Conservation (phyloP, 1,284 basidiomycete species). For the Trichosporon sp. region DNA sequence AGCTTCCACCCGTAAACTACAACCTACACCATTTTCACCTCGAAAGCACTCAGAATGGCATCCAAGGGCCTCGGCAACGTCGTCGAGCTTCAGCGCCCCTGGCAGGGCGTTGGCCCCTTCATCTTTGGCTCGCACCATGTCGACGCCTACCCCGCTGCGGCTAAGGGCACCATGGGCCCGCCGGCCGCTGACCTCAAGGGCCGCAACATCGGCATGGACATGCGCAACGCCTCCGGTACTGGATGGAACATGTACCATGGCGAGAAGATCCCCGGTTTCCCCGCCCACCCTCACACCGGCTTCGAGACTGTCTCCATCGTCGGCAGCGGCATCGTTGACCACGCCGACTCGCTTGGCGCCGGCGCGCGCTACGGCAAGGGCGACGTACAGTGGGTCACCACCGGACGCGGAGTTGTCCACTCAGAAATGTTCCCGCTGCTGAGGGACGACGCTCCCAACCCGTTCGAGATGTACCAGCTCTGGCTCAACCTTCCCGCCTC, state of each 20-base stretch:
- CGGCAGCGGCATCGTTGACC: constrained; percentile 24
- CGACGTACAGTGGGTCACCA: constrained; percentile 35
- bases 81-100: constrained; percentile 6
- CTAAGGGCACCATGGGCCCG: constrained; percentile 20
- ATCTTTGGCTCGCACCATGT: constrained; percentile 28
- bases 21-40: constrained; percentile 3
- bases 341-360: constrained; percentile 29
- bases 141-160: constrained; percentile 25
- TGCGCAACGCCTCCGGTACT: constrained; percentile 11
- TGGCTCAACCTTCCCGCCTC: constrained; percentile 31
- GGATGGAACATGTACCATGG: constrained; percentile 35
- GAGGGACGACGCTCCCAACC: constrained; percentile 23
- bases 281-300: constrained; percentile 30
- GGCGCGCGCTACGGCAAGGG: constrained; percentile 30
- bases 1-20: not conserved
- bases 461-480: constrained; percentile 31
- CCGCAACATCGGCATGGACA: constrained; percentile 28
- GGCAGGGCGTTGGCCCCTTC: constrained; percentile 29
- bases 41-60: constrained; percentile 12
- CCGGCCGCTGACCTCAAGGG: constrained; percentile 23
- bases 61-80: constrained; percentile 21
- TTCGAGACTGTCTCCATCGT: constrained; percentile 28
- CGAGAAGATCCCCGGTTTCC: constrained; percentile 26
- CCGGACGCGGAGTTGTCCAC: constrained; percentile 30
- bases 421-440: constrained; percentile 33